Evolutionary conservation across 192 early-diverging fungal species (phyloP).

Genomic region (Coemansia sp.): DNA sequence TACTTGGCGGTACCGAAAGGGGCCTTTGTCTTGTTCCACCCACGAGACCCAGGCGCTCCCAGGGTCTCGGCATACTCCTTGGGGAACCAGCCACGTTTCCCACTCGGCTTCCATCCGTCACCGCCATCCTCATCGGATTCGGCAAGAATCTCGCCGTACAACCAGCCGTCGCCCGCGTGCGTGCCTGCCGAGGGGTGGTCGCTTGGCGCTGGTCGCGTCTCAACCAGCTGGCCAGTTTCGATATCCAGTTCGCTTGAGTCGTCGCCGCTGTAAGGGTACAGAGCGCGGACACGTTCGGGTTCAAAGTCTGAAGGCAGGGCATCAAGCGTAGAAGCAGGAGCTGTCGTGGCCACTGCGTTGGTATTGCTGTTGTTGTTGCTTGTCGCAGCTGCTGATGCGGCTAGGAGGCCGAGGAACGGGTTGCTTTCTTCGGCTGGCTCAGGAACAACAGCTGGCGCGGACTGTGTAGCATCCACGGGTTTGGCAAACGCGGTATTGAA

Average conservation of each 20-base stretch:
- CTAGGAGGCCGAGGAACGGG: conserved; percentile 36
- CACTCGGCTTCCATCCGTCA: conserved; percentile 42
- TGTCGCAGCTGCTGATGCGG: background rate
- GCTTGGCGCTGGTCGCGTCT: conserved; percentile 23
- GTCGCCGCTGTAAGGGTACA: conserved; percentile 36
- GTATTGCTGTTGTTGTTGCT: no score
- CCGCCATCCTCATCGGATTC: conserved; percentile 19
- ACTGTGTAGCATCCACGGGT: background rate
- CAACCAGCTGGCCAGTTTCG: conserved; percentile 35
- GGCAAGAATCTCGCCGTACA: conserved; percentile 39
- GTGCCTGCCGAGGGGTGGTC: background rate
- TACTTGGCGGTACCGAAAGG: conserved; percentile 45
- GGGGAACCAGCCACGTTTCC: conserved; percentile 42
- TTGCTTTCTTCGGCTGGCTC: conserved; percentile 30
- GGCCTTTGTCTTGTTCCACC: conserved; percentile 43
- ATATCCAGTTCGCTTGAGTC: conserved; percentile 24
- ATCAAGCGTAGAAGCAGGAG: background rate
- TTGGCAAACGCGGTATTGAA: conserved; percentile 51
- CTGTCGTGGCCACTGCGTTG: background rate
- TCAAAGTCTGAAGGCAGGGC: conserved; percentile 8
- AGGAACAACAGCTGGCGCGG: background rate
- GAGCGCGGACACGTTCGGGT: conserved; percentile 26
- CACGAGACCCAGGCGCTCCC: conserved; percentile 32
- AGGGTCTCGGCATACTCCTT: conserved; percentile 39
- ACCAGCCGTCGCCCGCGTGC: conserved; percentile 42